phyloP scores from a whole-genome alignment of 257 asterid genomes.

The Dorcoceras hygrometricum region DNA sequence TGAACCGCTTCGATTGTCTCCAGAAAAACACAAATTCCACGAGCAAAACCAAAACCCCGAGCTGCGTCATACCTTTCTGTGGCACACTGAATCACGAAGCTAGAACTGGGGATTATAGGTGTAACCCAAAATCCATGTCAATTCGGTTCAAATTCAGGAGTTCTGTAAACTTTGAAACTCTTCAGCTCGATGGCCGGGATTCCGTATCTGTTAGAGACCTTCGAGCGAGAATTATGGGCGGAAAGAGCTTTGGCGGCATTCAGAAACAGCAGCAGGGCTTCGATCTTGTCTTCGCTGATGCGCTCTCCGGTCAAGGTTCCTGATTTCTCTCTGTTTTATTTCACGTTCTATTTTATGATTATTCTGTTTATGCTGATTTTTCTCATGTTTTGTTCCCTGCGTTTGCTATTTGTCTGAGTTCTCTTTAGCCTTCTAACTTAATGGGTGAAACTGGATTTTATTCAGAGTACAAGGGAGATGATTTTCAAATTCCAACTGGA shows the following conservation, averaged over 20 bases:
- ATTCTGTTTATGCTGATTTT: neutral
- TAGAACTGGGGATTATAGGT: neutral
- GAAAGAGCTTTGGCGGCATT: slow-evolving; percentile 31
- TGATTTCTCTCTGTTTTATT: neutral
- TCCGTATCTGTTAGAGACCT: slow-evolving; percentile 63
- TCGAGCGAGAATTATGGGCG: slow-evolving; percentile 40
- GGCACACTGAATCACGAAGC: neutral
- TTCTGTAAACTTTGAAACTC: slow-evolving; percentile 52
- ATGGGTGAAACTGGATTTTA: slow-evolving; percentile 14
- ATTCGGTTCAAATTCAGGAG: slow-evolving; percentile 84
- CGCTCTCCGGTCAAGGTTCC: slow-evolving; percentile 63
- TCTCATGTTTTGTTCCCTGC: neutral
- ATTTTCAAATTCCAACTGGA: slow-evolving; percentile 60
- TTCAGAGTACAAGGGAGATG: slow-evolving; percentile 59
- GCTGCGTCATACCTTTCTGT: neutral
- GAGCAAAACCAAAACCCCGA: neutral
- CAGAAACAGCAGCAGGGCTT: slow-evolving; percentile 59
- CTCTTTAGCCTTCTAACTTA: neutral
- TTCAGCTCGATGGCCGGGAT: slow-evolving; percentile 53
- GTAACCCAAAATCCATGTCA: slow-evolving; percentile 47
- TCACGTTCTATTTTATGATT: neutral
- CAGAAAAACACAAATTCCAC: too few species aligned
- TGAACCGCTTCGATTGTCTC: too few species aligned
- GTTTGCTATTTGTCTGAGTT: neutral
- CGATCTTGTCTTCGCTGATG: slow-evolving; percentile 74